Evolutionary conservation across 495 filamentous ascomycete species (phyloP).

Genomic region (Tuber indicum): DNA sequence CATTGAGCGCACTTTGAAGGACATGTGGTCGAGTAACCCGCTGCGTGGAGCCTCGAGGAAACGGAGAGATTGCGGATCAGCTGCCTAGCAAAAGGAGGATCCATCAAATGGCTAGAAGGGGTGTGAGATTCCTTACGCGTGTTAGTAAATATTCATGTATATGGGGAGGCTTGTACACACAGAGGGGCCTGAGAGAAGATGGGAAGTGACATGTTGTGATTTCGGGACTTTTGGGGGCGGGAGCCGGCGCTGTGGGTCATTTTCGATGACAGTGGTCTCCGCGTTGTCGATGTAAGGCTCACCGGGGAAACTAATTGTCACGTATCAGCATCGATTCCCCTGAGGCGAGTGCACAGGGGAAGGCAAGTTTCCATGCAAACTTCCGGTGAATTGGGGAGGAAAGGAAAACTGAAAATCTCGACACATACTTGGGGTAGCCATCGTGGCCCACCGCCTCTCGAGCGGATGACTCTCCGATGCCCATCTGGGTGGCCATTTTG

Average conservation of each 20-base stretch:
- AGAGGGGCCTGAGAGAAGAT: neutral
- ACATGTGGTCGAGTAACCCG: neutral
- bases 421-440: neutral
- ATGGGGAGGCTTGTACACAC: neutral
- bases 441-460: neutral
- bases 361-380: neutral
- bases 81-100: neutral
- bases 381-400: neutral
- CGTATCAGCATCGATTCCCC: neutral
- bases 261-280: slow-evolving; percentile 4
- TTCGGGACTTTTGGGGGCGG: neutral
- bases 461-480: neutral
- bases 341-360: neutral
- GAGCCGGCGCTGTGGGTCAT: neutral
- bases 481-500: neutral
- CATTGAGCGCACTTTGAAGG: neutral
- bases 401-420: neutral
- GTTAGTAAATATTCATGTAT: neutral
- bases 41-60: slow-evolving; percentile 2
- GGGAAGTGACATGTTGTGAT: neutral
- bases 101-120: neutral
- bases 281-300: neutral
- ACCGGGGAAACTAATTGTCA: neutral
- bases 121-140: neutral
- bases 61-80: neutral